Evolutionary conservation across 345 rosid species (phyloP).

Genomic region (Dipteronia dyeriana): DNA sequence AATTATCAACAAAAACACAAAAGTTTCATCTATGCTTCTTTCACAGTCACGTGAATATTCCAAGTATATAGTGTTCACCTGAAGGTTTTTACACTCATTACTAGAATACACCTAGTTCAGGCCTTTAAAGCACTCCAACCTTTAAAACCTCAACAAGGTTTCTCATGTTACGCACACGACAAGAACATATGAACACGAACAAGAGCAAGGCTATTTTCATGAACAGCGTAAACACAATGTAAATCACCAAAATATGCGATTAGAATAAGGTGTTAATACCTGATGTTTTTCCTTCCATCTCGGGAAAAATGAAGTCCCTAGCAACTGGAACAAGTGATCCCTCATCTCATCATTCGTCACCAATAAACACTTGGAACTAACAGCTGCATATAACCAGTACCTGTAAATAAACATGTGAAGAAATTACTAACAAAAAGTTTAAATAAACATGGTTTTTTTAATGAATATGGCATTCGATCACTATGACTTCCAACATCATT

Average conservation of each 20-base stretch:
- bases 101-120: slow-evolving; percentile 4
- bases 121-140: background rate
- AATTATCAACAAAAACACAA: background rate
- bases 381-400: slow-evolving; percentile 99
- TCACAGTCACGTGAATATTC: background rate
- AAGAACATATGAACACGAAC: slow-evolving; percentile 12
- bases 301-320: slow-evolving; percentile 89
- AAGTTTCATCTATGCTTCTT: slow-evolving; percentile 2
- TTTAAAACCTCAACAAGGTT: background rate
- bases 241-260: background rate
- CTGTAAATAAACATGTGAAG: slow-evolving; percentile 36
- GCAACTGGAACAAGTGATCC: slow-evolving; percentile 91
- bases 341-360: slow-evolving; percentile 98
- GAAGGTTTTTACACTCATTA: background rate
- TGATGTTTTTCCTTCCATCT: slow-evolving; percentile 99
- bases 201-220: background rate
- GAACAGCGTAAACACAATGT: background rate
- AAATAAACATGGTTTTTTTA: background rate
- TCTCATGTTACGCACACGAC: background rate
- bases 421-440: background rate
- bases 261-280: slow-evolving; percentile 35
- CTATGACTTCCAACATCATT: background rate
- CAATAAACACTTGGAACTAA: slow-evolving; percentile 71
- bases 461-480: slow-evolving; percentile 4
- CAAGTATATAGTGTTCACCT: background rate